Base-by-base conservation (phyloP, 805 yeast species). In the Clavispora fructus region DNA sequence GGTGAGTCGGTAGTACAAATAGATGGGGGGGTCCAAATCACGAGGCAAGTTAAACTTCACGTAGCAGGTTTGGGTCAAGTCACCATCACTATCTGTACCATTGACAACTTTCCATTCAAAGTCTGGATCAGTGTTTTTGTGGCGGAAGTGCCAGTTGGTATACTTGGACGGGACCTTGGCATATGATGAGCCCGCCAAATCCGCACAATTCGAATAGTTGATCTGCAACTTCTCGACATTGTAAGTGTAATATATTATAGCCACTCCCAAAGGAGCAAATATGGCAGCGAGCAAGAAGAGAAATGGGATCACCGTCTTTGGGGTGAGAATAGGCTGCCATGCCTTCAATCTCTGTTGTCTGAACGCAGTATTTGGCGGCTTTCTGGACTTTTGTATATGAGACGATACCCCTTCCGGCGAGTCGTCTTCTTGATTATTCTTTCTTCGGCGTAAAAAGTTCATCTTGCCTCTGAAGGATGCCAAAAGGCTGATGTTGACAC, bases 261-360 rank as follows among this genome's bases (percentile, higher is more conserved):
- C 95, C 28, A 91, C 85, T 4, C 99, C 99, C 42, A 94, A 77
- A 1, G 97, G 97, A 1, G 94, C 87, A 67, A 91, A 90, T 5
- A 94, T 74, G 19, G 88, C 71, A 1, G 95, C 88, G 38, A 87
- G 68, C 23, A 85, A 53, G 41, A 90, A 74, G 46, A 94, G 73
- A 43, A 92, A 71, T 3, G 98, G 98, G 39, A 94, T 76, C 40
- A 92, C 97, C 14, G 95, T 83, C 54, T 83, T 83, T 13, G 98
- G 97, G 1, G 97, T 87, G 46, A 94, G 77, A 45, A 94, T 88
- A 1, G 98, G 99, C 56, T 80, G 85, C 85, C 85, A 80, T 43
- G 86, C 83, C 61, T 81, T 80, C 55, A 80, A 69, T 47, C 86
- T 68, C 65, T 80, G 86, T 55, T 86, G 95, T 59, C 91, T 76